phyloP scores from a whole-genome alignment of 176 grass and related monocot species.

The Chrysopogon serrulatus region DNA sequence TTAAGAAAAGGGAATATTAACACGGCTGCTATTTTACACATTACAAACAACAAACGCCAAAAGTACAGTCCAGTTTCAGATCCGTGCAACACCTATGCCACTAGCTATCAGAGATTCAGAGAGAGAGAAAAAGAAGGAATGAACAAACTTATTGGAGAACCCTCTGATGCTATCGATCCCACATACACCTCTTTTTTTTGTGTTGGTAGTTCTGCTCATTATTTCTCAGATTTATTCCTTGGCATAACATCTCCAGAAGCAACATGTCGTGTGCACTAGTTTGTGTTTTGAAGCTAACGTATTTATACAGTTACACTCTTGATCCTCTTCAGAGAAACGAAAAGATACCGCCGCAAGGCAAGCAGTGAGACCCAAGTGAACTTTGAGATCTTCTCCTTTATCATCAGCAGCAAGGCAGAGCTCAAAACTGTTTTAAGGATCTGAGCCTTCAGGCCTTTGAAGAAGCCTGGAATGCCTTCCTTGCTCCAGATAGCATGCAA shows the following conservation, averaged over 20 bases:
- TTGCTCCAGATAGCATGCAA: conserved; percentile 81
- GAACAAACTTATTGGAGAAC: conserved; percentile 31
- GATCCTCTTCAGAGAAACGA: conserved; percentile 64
- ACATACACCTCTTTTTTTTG: neutral
- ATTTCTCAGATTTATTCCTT: conserved; percentile 24
- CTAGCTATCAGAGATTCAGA: conserved; percentile 7
- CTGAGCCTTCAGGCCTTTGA: conserved; percentile 89
- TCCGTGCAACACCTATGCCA: conserved; percentile 1
- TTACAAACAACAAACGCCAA: neutral
- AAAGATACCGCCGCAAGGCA: conserved; percentile 59
- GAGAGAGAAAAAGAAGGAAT: neutral
- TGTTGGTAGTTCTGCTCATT: neutral
- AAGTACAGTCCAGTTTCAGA: neutral
- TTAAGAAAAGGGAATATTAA: neutral
- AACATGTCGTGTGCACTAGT: neutral
- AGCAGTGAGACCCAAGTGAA: conserved; percentile 88
- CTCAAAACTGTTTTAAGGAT: conserved; percentile 97
- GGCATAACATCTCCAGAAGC: neutral
- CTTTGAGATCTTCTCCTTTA: conserved; percentile 96
- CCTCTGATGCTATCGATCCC: neutral
- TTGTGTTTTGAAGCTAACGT: neutral
- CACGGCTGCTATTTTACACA: conserved; percentile 11
- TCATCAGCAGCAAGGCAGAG: conserved; percentile 94
- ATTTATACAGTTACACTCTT: conserved; percentile 39
- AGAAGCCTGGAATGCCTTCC: conserved; percentile 91